A percentile compares a stretch with the other conserved stretches of the same genome.
Conservation (phyloP, 495 filamentous ascomycete genomes). For the Niebla homalea region DNA sequence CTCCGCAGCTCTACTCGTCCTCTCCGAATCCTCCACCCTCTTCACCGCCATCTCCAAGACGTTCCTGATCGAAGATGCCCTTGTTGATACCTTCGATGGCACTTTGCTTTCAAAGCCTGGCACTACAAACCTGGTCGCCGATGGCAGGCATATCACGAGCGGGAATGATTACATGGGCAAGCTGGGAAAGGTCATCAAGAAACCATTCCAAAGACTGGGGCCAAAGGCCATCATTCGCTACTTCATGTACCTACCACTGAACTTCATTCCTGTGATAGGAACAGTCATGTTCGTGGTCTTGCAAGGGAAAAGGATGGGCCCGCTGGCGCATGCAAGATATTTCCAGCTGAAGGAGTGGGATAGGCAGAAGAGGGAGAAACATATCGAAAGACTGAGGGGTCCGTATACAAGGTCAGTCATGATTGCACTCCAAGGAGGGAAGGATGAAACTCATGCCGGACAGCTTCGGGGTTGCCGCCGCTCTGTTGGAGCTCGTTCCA, state of each 20-base stretch:
- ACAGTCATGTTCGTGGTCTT: slow-evolving; percentile 65
- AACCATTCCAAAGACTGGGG: slow-evolving; percentile 53
- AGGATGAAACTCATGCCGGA: slow-evolving; percentile 8
- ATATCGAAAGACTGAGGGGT: slow-evolving; percentile 46
- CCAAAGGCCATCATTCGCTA: slow-evolving; percentile 55
- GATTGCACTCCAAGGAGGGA: slow-evolving; percentile 14
- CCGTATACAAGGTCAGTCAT: slow-evolving; percentile 62
- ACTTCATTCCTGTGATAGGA: slow-evolving; percentile 82
- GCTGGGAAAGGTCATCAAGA: slow-evolving; percentile 59
- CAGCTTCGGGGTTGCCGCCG: slow-evolving; percentile 67
- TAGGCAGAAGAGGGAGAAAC: slow-evolving; percentile 44
- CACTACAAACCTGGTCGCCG: slow-evolving; percentile 45
- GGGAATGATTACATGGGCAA: slow-evolving; percentile 42
- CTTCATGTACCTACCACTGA: slow-evolving; percentile 70
- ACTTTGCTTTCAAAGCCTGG: slow-evolving; percentile 44
- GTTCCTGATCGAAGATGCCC: slow-evolving; percentile 63
- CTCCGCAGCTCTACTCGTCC: slow-evolving; percentile 60
- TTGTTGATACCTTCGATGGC: slow-evolving; percentile 87
- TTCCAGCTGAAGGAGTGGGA: slow-evolving; percentile 82
- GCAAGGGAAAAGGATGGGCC: slow-evolving; percentile 49
- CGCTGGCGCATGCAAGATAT: slow-evolving; percentile 47
- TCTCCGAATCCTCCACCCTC: slow-evolving; percentile 71
- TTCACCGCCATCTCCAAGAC: slow-evolving; percentile 59
- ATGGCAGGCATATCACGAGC: slow-evolving; percentile 50
- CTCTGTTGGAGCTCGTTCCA: slow-evolving; percentile 73